phyloP scores from a whole-genome alignment of 2,329 filamentous ascomycete genomes.

The Pseudogymnoascus sp. region DNA sequence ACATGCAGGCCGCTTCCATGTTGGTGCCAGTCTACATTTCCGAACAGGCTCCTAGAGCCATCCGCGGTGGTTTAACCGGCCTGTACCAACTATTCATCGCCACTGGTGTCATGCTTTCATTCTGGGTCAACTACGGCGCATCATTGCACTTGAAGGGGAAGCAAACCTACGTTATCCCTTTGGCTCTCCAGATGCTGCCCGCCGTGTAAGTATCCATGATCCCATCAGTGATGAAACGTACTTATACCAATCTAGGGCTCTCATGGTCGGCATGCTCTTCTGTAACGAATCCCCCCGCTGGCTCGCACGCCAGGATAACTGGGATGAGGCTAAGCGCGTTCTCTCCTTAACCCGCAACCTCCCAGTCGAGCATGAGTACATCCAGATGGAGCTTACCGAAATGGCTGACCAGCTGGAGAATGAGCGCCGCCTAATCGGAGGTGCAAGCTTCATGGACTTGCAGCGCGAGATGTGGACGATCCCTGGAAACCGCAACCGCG shows the following conservation, averaged over 20 bases:
- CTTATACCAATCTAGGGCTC: conserved; percentile 25
- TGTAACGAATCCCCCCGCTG: conserved; percentile 59
- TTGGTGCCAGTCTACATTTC: conserved; percentile 40
- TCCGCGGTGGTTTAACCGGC: conserved; percentile 43
- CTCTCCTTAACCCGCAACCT: conserved; percentile 47
- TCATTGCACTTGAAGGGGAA: conserved; percentile 40
- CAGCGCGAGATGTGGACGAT: conserved; percentile 56
- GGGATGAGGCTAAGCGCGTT: conserved; percentile 53
- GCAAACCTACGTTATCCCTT: conserved; percentile 52
- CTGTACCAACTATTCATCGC: conserved; percentile 44
- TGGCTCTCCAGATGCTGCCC: conserved; percentile 58
- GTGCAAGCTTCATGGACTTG: conserved; percentile 40
- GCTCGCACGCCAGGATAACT: conserved; percentile 60
- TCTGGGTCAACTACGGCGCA: conserved; percentile 50
- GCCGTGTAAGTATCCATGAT: conserved; percentile 37
- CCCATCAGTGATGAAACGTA: background rate
- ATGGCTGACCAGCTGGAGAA: conserved; percentile 39
- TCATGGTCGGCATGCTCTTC: conserved; percentile 53
- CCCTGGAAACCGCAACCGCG: conserved; percentile 55
- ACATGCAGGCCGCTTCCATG: conserved; percentile 37
- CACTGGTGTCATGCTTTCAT: conserved; percentile 33
- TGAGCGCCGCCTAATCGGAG: conserved; percentile 43
- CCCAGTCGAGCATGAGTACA: conserved; percentile 45
- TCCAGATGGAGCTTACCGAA: conserved; percentile 41
- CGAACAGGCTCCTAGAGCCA: conserved; percentile 44